Evolutionary conservation across 202 grass and related monocot species (phyloP).

Genomic region (Brachypodium distachyon): DNA sequence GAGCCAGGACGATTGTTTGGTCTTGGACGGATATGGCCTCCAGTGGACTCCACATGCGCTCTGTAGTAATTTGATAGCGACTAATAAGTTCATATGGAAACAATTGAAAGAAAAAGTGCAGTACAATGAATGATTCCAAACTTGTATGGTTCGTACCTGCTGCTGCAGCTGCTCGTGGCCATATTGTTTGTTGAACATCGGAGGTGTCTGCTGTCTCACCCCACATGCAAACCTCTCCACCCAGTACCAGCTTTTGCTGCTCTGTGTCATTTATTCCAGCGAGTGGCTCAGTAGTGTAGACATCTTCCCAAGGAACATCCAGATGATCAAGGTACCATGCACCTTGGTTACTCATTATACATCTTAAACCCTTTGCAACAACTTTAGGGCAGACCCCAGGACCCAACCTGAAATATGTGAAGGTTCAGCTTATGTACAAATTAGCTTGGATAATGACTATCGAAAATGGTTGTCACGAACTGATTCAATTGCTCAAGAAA

Average conservation of each 20-base stretch:
- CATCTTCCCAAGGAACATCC: conserved; percentile 82
- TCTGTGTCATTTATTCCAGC: conserved; percentile 50
- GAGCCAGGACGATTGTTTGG: conserved; percentile 50
- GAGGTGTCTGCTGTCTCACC: conserved; percentile 75
- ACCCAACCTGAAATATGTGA: conserved; percentile 51
- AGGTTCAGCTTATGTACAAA: not conserved
- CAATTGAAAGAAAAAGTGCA: not conserved
- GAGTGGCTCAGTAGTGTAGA: conserved; percentile 73
- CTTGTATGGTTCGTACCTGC: conserved; percentile 43
- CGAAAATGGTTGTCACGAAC: not conserved
- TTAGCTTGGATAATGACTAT: not conserved
- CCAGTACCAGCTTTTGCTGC: conserved; percentile 78
- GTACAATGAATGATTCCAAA: not conserved
- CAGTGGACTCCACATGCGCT: conserved; percentile 79
- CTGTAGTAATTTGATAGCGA: conserved; percentile 23
- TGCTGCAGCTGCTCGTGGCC: conserved; percentile 94
- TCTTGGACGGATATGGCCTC: conserved; percentile 55
- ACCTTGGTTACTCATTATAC: conserved; percentile 96
- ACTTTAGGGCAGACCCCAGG: conserved; percentile 88
- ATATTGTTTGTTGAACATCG: conserved; percentile 85
- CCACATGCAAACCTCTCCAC: conserved; percentile 98
- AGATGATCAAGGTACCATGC: conserved; percentile 98
- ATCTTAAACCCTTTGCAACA: conserved; percentile 83
- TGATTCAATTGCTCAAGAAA: not conserved
- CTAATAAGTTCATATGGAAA: not conserved